Evolutionary conservation across 1,139 yeast genomes (phyloP).

Genomic region (Pichia sp.): DNA sequence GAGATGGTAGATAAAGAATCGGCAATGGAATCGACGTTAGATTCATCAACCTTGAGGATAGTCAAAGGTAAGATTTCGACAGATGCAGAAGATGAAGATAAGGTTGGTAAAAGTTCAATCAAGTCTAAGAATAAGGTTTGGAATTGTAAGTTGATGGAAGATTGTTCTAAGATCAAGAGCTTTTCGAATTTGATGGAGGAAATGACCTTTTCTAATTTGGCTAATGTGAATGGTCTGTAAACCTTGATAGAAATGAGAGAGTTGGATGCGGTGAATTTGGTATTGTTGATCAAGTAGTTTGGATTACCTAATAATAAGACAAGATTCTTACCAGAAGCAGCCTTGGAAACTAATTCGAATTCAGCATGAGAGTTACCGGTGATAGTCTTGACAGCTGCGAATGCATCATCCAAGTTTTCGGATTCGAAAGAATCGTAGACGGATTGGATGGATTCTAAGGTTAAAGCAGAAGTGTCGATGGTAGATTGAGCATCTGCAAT

Average conservation of each 20-base stretch:
- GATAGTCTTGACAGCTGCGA: slow-evolving; percentile 30
- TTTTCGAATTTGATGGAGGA: slow-evolving; percentile 10
- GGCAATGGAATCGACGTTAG: slow-evolving; percentile 46
- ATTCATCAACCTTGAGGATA: slow-evolving; percentile 47
- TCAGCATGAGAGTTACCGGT: slow-evolving; percentile 35
- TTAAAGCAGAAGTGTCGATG: neutral
- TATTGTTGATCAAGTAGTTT: slow-evolving; percentile 35
- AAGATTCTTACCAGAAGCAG: slow-evolving; percentile 32
- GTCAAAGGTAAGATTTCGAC: slow-evolving; percentile 58
- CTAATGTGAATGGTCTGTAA: slow-evolving; percentile 69
- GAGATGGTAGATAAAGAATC: slow-evolving; percentile 54
- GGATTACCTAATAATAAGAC: slow-evolving; percentile 63
- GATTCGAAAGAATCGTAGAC: slow-evolving; percentile 22
- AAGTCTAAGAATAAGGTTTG: slow-evolving; percentile 73
- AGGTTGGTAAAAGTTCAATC: slow-evolving; percentile 53
- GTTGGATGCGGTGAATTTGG: slow-evolving; percentile 39
- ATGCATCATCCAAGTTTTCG: slow-evolving; percentile 26
- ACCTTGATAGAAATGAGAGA: slow-evolving; percentile 59
- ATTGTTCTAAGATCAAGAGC: slow-evolving; percentile 66
- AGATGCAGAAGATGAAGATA: slow-evolving; percentile 35
- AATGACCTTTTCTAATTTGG: slow-evolving; percentile 40
- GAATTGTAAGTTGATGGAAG: slow-evolving; percentile 53
- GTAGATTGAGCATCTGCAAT: neutral
- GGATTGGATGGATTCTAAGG: slow-evolving; percentile 10
- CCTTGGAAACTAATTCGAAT: slow-evolving; percentile 36